Conservation (phyloP, 768 basidiomycete species). For the Cystofilobasidium macerans region DNA sequence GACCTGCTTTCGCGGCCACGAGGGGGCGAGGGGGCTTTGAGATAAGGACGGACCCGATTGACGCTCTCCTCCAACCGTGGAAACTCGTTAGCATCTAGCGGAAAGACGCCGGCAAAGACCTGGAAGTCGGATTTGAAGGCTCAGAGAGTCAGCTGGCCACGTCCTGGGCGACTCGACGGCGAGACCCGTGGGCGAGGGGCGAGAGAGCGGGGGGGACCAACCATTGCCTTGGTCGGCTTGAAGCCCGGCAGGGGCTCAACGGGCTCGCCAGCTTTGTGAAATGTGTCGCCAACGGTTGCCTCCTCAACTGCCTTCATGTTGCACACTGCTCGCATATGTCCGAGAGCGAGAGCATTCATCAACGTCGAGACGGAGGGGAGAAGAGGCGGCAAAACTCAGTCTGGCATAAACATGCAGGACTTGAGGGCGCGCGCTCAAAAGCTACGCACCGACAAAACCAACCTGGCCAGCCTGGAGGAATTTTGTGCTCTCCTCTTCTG, state of each 20-base stretch:
- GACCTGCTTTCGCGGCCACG: too few species aligned
- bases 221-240: constrained; percentile 89
- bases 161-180: neutral
- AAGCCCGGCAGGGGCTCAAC: constrained; percentile 84
- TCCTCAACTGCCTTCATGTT: constrained; percentile 82
- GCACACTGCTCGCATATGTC: constrained; percentile 49
- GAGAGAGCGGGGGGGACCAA: constrained; percentile 35
- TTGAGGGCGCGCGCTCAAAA: neutral
- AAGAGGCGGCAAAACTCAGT: too few species aligned
- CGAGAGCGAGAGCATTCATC: too few species aligned
- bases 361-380: too few species aligned
- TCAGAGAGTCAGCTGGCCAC: neutral
- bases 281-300: constrained; percentile 87
- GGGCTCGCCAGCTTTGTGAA: constrained; percentile 59
- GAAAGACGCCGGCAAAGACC: constrained; percentile 93
- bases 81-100: constrained; percentile 82
- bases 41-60: constrained; percentile 51
- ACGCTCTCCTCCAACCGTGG: constrained; percentile 92
- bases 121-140: constrained; percentile 32
- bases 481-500: constrained; percentile 67
- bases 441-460: constrained; percentile 49
- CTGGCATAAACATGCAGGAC: too few species aligned
- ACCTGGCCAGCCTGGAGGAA: constrained; percentile 37
- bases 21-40: constrained; percentile 14
- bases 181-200: neutral